phyloP scores from a whole-genome alignment of 2,329 filamentous ascomycete species.

The Fusarium secorum region DNA sequence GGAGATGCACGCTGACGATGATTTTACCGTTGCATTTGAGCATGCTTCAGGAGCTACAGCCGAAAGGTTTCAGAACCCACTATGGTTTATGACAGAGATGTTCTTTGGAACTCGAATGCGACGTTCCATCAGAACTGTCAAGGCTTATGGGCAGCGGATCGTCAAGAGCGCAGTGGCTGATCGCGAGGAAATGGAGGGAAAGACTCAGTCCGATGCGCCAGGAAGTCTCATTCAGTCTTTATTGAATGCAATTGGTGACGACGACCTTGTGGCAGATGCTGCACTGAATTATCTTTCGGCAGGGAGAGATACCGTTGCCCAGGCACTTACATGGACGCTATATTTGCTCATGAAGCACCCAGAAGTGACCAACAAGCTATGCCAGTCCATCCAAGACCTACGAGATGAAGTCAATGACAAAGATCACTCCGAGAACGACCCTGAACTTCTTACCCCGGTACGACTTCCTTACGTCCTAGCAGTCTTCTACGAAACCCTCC shows the following conservation, averaged over 20 bases:
- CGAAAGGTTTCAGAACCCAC: conserved; percentile 70
- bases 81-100: conserved; percentile 67
- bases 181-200: conserved; percentile 8
- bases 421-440: not conserved
- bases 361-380: conserved; percentile 50
- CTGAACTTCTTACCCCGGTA: conserved; percentile 50
- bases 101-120: conserved; percentile 58
- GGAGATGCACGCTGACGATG: conserved; percentile 69
- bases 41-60: conserved; percentile 67
- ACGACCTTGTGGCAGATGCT: conserved; percentile 66
- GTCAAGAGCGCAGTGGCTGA: conserved; percentile 62
- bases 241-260: conserved; percentile 62
- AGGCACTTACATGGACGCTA: conserved; percentile 70
- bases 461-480: conserved; percentile 65
- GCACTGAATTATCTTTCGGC: conserved; percentile 73
- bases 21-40: conserved; percentile 68
- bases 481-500: conserved; percentile 68
- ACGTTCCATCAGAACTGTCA: conserved; percentile 58
- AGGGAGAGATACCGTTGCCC: conserved; percentile 70
- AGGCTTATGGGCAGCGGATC: conserved; percentile 64
- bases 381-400: conserved; percentile 50
- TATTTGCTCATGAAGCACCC: conserved; percentile 66
- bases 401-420: not conserved
- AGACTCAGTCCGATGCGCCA: conserved; percentile 46
- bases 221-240: conserved; percentile 68